Evolutionary conservation across 352 stramenopile genomes (phyloP).

Genomic region (Pythium vanterpoolii): DNA sequence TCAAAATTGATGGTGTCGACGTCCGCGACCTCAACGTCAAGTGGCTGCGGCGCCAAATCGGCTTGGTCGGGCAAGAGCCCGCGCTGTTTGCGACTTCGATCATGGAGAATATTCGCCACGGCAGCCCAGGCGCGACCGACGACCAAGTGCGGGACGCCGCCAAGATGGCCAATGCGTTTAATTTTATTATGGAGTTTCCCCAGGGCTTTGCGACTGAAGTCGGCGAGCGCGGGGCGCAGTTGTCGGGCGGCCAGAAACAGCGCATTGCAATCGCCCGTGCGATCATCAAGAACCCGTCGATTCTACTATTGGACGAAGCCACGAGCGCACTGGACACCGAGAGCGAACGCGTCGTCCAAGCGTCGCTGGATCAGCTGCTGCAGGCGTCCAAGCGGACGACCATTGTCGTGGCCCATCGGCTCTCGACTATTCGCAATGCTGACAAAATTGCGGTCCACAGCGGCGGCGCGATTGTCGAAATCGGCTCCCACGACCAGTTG

Average conservation of each 20-base stretch:
- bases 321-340: slow-evolving; percentile 55
- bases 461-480: slow-evolving; percentile 66
- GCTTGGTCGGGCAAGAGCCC: slow-evolving; percentile 88
- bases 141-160: slow-evolving; percentile 9
- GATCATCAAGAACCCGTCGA: slow-evolving; percentile 77
- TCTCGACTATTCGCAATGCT: slow-evolving; percentile 75
- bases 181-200: slow-evolving; percentile 84
- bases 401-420: slow-evolving; percentile 78
- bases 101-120: slow-evolving; percentile 17
- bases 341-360: slow-evolving; percentile 86
- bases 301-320: slow-evolving; percentile 85
- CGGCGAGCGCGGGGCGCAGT: slow-evolving; percentile 79
- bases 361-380: slow-evolving; percentile 74
- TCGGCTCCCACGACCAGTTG: slow-evolving; percentile 81
- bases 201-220: slow-evolving; percentile 85
- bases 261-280: slow-evolving; percentile 90
- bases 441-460: slow-evolving; percentile 82
- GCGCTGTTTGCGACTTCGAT: slow-evolving; percentile 26
- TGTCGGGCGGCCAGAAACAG: slow-evolving; percentile 93
- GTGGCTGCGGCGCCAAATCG: slow-evolving; percentile 69
- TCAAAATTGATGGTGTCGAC: slow-evolving; percentile 29
- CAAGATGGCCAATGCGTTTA: slow-evolving; percentile 24
- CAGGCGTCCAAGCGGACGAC: slow-evolving; percentile 64
- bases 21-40: slow-evolving; percentile 67
- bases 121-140: slow-evolving; percentile 3